Percentiles rank a stretch among this genome's conserved stretches.
These are phyloP conservation scores for Glarea lozoyensis DNA, from an alignment of 495 filamentous ascomycete species.

Conservation along the genomic window DNA sequence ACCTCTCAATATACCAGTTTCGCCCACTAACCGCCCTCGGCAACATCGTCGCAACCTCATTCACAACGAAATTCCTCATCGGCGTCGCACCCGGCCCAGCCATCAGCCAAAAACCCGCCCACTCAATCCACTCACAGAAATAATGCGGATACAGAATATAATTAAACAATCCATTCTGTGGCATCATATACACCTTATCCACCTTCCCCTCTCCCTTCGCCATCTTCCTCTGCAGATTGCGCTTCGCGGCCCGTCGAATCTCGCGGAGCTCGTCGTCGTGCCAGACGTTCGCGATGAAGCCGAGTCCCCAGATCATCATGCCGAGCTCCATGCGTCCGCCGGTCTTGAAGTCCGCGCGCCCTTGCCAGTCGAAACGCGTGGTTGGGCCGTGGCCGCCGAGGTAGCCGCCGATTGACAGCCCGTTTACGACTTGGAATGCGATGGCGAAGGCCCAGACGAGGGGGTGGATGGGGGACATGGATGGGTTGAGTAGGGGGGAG, in stretches of 20 bases:
- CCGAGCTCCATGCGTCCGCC: slow-evolving; percentile 30
- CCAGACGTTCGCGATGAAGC: slow-evolving; percentile 72
- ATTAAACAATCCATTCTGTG: slow-evolving; percentile 70
- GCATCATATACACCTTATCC: slow-evolving; percentile 86
- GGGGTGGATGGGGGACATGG: slow-evolving; percentile 80
- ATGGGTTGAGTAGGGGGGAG: slow-evolving; percentile 71
- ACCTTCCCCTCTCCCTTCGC: slow-evolving; percentile 34
- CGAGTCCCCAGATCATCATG: slow-evolving; percentile 52
- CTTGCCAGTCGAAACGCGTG: slow-evolving; percentile 46
- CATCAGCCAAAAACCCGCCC: slow-evolving; percentile 77
- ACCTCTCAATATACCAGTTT: slow-evolving; percentile 81
- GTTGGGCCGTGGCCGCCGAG: slow-evolving; percentile 67
- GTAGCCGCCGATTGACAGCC: slow-evolving; percentile 67
- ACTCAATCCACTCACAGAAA: slow-evolving; percentile 92
- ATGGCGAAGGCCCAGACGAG: slow-evolving; percentile 51
- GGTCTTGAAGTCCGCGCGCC: slow-evolving; percentile 8
- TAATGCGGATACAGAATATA: slow-evolving; percentile 88
- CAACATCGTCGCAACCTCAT: slow-evolving; percentile 83
- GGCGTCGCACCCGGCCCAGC: slow-evolving; percentile 53
- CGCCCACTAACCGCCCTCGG: slow-evolving; percentile 77
- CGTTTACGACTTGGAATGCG: slow-evolving; percentile 73
- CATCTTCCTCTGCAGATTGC: slow-evolving; percentile 32
- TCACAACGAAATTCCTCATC: slow-evolving; percentile 71
- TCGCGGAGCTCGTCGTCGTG: slow-evolving; percentile 73
- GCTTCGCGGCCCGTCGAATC: slow-evolving; percentile 55